A percentile compares a stretch with the other conserved stretches of the same genome.
phyloP scores from a whole-genome alignment of 2,329 filamentous ascomycete species.

The Neurospora sp. region DNA sequence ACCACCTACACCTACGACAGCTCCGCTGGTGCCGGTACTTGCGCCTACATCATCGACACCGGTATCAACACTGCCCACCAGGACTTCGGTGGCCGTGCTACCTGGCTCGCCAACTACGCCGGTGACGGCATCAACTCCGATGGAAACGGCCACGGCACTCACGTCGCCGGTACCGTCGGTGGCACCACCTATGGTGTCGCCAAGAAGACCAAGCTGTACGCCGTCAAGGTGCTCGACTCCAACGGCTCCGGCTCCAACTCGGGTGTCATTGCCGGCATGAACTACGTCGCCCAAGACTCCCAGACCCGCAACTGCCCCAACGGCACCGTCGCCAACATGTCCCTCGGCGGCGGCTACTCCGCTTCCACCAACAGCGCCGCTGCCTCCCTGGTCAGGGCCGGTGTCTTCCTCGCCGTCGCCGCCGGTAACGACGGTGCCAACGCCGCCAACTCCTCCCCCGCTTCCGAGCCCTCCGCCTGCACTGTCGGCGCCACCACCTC shows the following conservation, averaged over 20 bases:
- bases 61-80: slow-evolving; percentile 33
- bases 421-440: slow-evolving; percentile 41
- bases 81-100: slow-evolving; percentile 33
- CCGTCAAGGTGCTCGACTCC: slow-evolving; percentile 35
- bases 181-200: slow-evolving; percentile 33
- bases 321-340: slow-evolving; percentile 46
- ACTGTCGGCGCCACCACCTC: slow-evolving; percentile 41
- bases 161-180: slow-evolving; percentile 36
- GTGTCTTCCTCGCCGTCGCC: slow-evolving; percentile 44
- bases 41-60: slow-evolving; percentile 36
- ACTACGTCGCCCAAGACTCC: slow-evolving; percentile 29
- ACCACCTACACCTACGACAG: slow-evolving; percentile 22
- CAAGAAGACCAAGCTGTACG: slow-evolving; percentile 32
- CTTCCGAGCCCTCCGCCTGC: slow-evolving; percentile 36
- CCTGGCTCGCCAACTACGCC: slow-evolving; percentile 28
- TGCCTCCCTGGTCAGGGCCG: slow-evolving; percentile 31
- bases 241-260: slow-evolving; percentile 28
- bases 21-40: slow-evolving; percentile 21
- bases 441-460: slow-evolving; percentile 35
- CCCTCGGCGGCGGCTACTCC: slow-evolving; percentile 39
- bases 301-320: slow-evolving; percentile 27
- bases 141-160: slow-evolving; percentile 37
- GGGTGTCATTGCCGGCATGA: slow-evolving; percentile 33
- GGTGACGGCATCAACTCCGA: slow-evolving; percentile 27
- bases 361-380: slow-evolving; percentile 41